Conservation (phyloP, 108 stramenopile species). For the Nitzschia sp. region DNA sequence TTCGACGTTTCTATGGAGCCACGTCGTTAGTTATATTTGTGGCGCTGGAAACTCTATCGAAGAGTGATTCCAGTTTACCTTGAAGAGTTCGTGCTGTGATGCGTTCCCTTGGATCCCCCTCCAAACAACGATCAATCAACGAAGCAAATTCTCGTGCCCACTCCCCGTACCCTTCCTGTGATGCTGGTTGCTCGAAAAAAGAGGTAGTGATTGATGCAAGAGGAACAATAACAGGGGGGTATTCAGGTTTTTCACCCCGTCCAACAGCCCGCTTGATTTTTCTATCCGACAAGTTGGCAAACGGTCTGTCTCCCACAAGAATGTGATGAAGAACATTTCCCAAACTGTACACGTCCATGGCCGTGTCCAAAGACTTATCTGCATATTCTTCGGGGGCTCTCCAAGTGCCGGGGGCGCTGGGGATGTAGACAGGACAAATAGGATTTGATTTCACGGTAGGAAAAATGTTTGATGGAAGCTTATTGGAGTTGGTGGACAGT, state of each 20-base stretch:
- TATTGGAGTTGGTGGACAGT: not conserved
- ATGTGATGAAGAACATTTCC: conserved; percentile 68
- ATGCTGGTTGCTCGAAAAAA: no score
- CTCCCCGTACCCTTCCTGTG: no score
- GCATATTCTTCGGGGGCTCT: conserved; percentile 76
- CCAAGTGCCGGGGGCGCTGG: conserved; percentile 66
- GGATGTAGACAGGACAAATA: conserved; percentile 64
- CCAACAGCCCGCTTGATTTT: not conserved
- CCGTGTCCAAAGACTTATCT: conserved; percentile 14
- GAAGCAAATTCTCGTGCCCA: not conserved
- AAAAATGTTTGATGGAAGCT: no score
- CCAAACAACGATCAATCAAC: not conserved
- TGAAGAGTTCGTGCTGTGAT: not conserved
- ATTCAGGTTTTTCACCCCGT: not conserved
- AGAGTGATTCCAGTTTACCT: no score
- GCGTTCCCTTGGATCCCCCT: not conserved
- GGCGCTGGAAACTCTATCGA: no score
- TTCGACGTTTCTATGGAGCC: no score
- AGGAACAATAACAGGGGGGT: not conserved
- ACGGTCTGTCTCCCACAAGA: conserved; percentile 46
- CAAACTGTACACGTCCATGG: conserved; percentile 67
- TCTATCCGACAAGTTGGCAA: conserved; percentile 22
- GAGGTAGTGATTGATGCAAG: not conserved
- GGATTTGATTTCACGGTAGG: not conserved
- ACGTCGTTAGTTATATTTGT: no score